Base-by-base conservation (phyloP, 345 rosid genomes). In the Pelargonium nanum region DNA sequence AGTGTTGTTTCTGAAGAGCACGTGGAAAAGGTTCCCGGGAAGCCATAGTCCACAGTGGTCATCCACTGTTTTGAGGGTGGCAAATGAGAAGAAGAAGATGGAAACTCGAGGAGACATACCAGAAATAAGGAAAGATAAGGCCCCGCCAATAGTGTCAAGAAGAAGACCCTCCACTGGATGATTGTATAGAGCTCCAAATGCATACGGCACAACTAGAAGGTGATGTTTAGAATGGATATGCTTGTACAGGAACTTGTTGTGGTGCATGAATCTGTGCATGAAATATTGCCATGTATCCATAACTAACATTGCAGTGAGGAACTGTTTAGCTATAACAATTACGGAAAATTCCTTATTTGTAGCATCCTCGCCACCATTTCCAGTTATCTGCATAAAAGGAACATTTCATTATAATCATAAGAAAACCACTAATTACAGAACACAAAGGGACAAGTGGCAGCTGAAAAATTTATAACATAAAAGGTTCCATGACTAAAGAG, bases 211-310 rank as follows among this genome's bases (percentile, higher is more conserved):
- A 17, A 88, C 72, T 20, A 88, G 90, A 20, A 88, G 90, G 57
- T 88, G 96, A 65, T 88, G 96, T 53, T 70, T 86, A 44, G 93
- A 88, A 72, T 88, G 96, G 65, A 88, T 70, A 51, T 86, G 96
- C 55, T 76, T 82, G 70, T 88, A 88, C 55, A 88, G 72, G 77
- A 84, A 86, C 82, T 86, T 85, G 84, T 86, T 86, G 65, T 82
- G 79, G 71, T 88, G 93, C 88, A 86, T 82, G 66, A 72, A 88
- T 69, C 96, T 75, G 71, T 88, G 96, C 85, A 88, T 75, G 50
- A 88, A 86, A 71, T 88, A 88, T 58, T 88, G 93, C 96, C 96
- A 88, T 3, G 93, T 82, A 65, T 88, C 96, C 64, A 88, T 66
- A 55, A 88, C 68, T 62, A 86, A 44, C 96, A 86, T 88, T 34